phyloP scores from a whole-genome alignment of 2,329 filamentous ascomycete genomes.

The Colletotrichum scovillei region DNA sequence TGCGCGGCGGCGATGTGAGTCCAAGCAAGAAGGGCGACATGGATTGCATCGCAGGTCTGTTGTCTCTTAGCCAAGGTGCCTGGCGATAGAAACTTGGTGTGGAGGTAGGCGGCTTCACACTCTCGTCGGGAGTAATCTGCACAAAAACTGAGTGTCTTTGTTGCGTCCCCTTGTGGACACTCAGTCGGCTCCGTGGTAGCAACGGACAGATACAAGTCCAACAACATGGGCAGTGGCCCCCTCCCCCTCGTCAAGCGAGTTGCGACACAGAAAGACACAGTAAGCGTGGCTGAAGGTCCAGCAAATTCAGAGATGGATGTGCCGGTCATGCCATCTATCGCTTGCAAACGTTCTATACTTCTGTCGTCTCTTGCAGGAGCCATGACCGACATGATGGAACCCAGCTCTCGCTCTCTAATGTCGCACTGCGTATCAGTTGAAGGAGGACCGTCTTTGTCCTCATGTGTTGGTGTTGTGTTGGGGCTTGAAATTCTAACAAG shows the following conservation, averaged over 20 bases:
- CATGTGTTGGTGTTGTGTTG: background rate
- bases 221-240: background rate
- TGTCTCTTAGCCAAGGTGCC: constrained; percentile 91
- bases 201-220: background rate
- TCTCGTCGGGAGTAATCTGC: background rate
- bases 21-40: constrained; percentile 83
- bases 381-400: background rate
- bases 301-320: background rate
- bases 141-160: background rate
- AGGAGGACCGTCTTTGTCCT: background rate
- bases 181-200: background rate
- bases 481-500: background rate
- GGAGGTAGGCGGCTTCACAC: constrained; percentile 13
- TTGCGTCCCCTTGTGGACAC: background rate
- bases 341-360: background rate
- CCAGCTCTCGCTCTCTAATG: no score
- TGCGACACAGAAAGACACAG: background rate
- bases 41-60: constrained; percentile 88
- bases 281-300: background rate
- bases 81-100: constrained; percentile 70
- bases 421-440: background rate
- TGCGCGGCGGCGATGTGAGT: constrained; percentile 72
- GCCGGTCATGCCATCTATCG: background rate
- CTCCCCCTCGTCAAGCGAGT: no score
- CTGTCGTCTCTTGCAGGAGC: background rate